Base-by-base conservation (phyloP, 176 grass and related monocot species). In the Carex cristatella region DNA sequence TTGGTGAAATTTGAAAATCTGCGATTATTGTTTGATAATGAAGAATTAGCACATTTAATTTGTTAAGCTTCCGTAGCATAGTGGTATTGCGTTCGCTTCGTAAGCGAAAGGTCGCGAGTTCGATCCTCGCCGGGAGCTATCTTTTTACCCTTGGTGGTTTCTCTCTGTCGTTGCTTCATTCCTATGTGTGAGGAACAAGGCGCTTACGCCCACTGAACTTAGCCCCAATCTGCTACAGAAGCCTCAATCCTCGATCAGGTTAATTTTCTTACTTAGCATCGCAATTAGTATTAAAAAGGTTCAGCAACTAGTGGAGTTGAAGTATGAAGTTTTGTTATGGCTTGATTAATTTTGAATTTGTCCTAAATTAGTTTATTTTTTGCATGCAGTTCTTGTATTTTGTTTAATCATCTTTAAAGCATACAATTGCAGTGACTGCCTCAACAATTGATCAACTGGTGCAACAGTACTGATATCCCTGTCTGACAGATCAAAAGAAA, bases 31-130 rank as follows among this genome's bases (percentile, higher is more conserved):
- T 7, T 48, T 1, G 7, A 48, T 10, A 51, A 2, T 9, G 11
- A 10, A 10, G 2, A 51, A 51, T 10, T 51, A 51, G 9, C 48
- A 51, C 0, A 2, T 2, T 10, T 51, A 69, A 38, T 38, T 69
- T 3, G 10, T 10, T 0, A 30, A 65, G 79, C 80, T 83, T 96
- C 91, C 91, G 89, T 97, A 93, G 89, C 91, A 97, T 90, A 93
- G 91, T 93, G 91, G 94, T 97, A 93, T 64, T 97, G 91, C 88
- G 91, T 93, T 93, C 89, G 89, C 91, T 97, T 97, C 89, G 94
- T 93, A 97, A 92, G 94, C 88, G 94, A 97, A 97, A 97, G 94
- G 94, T 90, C 89, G 86, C 88, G 89, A 97, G 94, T 97, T 97
- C 89, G 89, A 97, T 94, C 91, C 94, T 93, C 94, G 90, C 94